Evolutionary conservation across 2,329 filamentous ascomycete species (phyloP), one percentile per base, ranked within the genome.

Genomic region (Orbilia oligospora): DNA sequence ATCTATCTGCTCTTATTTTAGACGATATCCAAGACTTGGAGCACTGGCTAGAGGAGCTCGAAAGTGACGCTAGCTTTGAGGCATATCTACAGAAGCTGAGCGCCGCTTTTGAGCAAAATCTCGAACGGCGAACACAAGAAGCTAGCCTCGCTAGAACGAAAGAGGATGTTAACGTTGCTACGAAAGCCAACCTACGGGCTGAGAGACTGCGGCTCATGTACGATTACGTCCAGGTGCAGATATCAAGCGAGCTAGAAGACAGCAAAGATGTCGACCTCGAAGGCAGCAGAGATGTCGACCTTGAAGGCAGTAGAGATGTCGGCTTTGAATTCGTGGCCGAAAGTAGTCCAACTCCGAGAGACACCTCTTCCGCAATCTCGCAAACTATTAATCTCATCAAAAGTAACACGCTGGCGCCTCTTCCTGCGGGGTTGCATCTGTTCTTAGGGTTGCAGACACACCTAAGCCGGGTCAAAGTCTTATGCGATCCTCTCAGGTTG

Each of bases 401-500:
- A 2, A 41, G 20, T 6, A 1, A 20, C 9, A 33, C 1, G 16
- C 22, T 24, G 9, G 30, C 14, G 14, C 4, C 5, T 2, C 6
- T 22, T 2, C 6, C n/a, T 16, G 20, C 14, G 1, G 41, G 41
- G n/a, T 9, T 61, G 1, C n/a, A 61, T 18, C 16, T 61, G n/a
- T 41, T 61, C 16, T 14, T 61, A 41, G 22, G n/a, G n/a, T 10
- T 61, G 5, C n/a, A 5, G 12, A 3, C n/a, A 10, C n/a, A 20
- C 14, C n/a, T 61, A 12, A 10, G 30, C 1, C 5, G 8, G 41
- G 4, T n/a, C 3, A 61, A 41, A 10, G 5, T n/a, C 1, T 1
- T 61, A 3, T 36, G 1, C 6, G 55, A 61, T n/a, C 55, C 55
- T 41, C 36, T 61, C 2, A 61, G n/a, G 20, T 41, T 61, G 41